Base-by-base conservation (phyloP, 805 yeast genomes). In the Citeromyces matritensis region DNA sequence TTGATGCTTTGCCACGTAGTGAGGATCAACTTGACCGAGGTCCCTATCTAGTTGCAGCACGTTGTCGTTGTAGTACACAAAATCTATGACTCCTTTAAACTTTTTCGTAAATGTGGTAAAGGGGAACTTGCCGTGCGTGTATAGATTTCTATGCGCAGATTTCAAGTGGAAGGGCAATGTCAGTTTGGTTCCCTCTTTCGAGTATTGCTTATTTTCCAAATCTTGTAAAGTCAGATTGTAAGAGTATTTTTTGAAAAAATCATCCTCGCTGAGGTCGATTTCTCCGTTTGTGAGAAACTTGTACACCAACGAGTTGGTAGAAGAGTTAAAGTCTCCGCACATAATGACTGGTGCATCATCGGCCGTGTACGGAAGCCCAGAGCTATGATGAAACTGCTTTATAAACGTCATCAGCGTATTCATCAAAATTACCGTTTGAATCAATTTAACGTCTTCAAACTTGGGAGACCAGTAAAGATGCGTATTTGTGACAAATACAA, bases 401-500 rank as follows among this genome's bases (percentile, higher is more conserved):
- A 24, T 32, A 26, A 24, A 17, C 17, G 14, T 14, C 26, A 25
- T 28, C 9, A 32, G 23, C 21, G 8, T 12, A 15, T 31, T 25
- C 5, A 25, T 11, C 4, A 69, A 45, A 6, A 68, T 48, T 47
- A 65, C 60, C 10, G 70, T 56, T 41, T 73, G 80, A 27, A 69
- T 42, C 6, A 69, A 49, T 40, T 69, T 71, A 13, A 72, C 73
- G 39, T 69, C 73, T 30, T 63, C 60, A 31, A 54, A 62, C 38
- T 64, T 62, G 2, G 61, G 60, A 9, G 56, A 51, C 80, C 80
- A 73, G 41, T 73, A 73, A 7, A 73, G 48, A 44, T 73, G 80
- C 0, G 79, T 72, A 37, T 70, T 73, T n/a, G 72, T 52, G 2
- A 69, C 57, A 26, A 67, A 63, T 3, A 72, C 43, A 3, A 47